These are phyloP conservation scores for Galeopsis tetrahit DNA, from an alignment of 257 asterid species.

Conservation along the genomic window DNA sequence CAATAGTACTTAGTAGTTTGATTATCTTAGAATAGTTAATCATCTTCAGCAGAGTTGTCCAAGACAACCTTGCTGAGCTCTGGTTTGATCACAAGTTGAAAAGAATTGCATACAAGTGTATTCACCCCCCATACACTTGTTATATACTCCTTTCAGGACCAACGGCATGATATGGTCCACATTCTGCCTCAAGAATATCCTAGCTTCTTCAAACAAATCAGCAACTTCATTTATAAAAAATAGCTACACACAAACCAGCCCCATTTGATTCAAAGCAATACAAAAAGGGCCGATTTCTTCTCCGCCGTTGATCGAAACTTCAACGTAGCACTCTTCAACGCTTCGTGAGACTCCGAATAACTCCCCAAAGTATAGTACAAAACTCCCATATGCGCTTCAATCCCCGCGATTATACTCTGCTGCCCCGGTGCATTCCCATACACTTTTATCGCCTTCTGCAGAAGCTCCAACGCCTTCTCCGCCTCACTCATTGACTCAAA, in stretches of 20 bases:
- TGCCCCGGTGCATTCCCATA: constrained; percentile 57
- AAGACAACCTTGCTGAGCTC: no score
- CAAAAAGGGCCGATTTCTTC: constrained; percentile 60
- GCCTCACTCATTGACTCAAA: constrained; percentile 53
- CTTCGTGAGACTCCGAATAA: constrained; percentile 51
- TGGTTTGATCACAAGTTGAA: no score
- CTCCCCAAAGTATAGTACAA: constrained; percentile 59
- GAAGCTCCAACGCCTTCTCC: constrained; percentile 49
- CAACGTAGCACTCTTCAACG: constrained; percentile 44
- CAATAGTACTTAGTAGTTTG: no score
- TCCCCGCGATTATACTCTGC: constrained; percentile 57
- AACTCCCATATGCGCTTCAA: constrained; percentile 71
- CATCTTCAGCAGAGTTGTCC: no score
- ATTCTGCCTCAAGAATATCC: constrained; percentile 54
- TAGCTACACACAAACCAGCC: constrained; percentile 66
- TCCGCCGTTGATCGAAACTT: constrained; percentile 56
- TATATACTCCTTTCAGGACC: no score
- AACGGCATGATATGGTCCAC: constrained; percentile 61
- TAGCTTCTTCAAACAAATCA: constrained; percentile 61
- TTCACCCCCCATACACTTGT: no score
- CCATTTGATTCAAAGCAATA: constrained; percentile 65
- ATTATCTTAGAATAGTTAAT: no score
- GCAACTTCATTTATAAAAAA: constrained; percentile 61
- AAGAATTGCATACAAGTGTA: no score
- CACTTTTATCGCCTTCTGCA: constrained; percentile 51